phyloP scores from a whole-genome alignment of 2,329 filamentous ascomycete genomes.

The Xylariaceae sp. region DNA sequence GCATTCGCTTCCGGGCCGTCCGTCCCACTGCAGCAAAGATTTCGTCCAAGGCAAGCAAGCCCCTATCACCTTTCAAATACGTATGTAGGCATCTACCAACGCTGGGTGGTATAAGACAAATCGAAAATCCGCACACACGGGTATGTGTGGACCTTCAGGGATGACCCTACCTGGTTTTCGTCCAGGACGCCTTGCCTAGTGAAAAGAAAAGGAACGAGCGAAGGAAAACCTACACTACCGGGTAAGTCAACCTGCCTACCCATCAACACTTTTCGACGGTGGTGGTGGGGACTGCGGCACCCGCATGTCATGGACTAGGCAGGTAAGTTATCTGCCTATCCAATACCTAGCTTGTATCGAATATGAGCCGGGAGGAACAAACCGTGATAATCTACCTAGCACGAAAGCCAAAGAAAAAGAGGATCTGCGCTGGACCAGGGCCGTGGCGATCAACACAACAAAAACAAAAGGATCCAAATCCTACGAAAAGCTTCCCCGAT shows the following conservation, averaged over 20 bases:
- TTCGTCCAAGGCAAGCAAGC: slow-evolving; percentile 3
- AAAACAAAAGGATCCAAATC: not conserved
- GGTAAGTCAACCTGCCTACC: not conserved
- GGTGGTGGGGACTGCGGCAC: not conserved
- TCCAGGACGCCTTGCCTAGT: not conserved
- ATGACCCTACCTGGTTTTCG: slow-evolving; percentile 11
- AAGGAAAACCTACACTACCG: not conserved
- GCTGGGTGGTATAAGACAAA: slow-evolving; percentile 14
- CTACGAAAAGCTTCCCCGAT: not conserved
- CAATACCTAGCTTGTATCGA: not conserved
- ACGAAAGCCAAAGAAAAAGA: not conserved
- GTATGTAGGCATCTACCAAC: not conserved
- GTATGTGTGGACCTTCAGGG: slow-evolving; percentile 16
- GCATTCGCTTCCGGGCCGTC: slow-evolving; percentile 20
- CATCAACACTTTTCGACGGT: not conserved
- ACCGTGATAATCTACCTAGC: too few relatives aligned
- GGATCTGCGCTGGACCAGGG: not conserved
- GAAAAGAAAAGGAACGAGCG: not conserved
- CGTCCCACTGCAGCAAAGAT: slow-evolving; percentile 13
- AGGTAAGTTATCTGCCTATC: too few relatives aligned
- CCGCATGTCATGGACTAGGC: not conserved
- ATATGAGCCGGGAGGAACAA: not conserved
- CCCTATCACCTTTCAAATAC: not conserved
- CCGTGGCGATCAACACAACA: not conserved
- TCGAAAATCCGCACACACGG: slow-evolving; percentile 11